Conservation (phyloP, 2,329 filamentous ascomycete species). For the Epicoccum nigrum region DNA sequence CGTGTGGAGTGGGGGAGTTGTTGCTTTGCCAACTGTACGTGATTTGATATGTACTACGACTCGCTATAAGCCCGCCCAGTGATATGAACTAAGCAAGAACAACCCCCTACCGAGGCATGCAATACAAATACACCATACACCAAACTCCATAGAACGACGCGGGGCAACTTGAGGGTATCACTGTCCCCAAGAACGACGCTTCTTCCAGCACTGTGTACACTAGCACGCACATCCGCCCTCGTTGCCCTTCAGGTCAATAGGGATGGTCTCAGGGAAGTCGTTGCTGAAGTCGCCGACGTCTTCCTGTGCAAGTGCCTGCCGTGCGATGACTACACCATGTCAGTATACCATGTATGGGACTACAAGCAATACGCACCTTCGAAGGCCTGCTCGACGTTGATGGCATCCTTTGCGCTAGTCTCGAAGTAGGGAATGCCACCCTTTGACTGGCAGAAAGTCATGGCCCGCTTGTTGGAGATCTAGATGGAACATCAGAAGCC, state of each 20-base stretch:
- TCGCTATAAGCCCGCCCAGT: slow-evolving; percentile 12
- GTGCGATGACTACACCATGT: slow-evolving; percentile 76
- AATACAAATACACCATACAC: slow-evolving; percentile 34
- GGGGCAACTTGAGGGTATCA: slow-evolving; percentile 8
- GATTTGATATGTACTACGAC: slow-evolving; percentile 19
- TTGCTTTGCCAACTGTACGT: slow-evolving; percentile 1
- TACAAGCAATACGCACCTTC: slow-evolving; percentile 54
- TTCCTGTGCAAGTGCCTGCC: slow-evolving; percentile 93
- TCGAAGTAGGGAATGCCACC: slow-evolving; percentile 98
- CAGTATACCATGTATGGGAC: slow-evolving; percentile 1
- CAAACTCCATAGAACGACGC: slow-evolving; percentile 32
- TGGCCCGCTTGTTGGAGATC: slow-evolving; percentile 94
- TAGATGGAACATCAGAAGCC: slow-evolving; percentile 43
- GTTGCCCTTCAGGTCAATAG: slow-evolving; percentile 95
- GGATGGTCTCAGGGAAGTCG: slow-evolving; percentile 97
- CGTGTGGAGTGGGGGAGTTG: too few relatives aligned
- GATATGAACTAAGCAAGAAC: slow-evolving; percentile 23
- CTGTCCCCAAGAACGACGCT: slow-evolving; percentile 15
- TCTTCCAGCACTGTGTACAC: slow-evolving; percentile 13
- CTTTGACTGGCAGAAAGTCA: slow-evolving; percentile 97
- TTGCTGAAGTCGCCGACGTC: slow-evolving; percentile 97
- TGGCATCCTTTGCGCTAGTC: slow-evolving; percentile 97
- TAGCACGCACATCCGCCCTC: slow-evolving; percentile 92
- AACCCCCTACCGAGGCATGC: slow-evolving; percentile 15
- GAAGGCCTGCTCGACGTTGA: slow-evolving; percentile 93